Conservation (phyloP, 2,329 filamentous ascomycete species). For the Fusarium sp. region DNA sequence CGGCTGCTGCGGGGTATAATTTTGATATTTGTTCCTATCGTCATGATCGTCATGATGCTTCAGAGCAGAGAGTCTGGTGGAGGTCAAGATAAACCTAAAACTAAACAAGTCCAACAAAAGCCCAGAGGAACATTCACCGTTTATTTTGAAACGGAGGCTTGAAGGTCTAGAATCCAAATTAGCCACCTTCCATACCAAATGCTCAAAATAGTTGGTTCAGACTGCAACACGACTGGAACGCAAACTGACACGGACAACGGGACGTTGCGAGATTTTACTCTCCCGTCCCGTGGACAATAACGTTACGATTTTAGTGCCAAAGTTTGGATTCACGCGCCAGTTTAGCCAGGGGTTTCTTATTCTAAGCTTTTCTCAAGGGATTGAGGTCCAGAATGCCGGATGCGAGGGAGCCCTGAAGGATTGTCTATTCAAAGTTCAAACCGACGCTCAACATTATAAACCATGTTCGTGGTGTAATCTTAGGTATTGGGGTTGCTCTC, state of each 20-base stretch:
- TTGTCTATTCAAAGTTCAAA: not conserved
- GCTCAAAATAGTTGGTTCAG: conserved; percentile 6
- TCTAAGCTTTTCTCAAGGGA: conserved; percentile 7
- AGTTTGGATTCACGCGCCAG: conserved; percentile 24
- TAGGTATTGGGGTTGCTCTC: not conserved
- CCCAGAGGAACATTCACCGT: not conserved
- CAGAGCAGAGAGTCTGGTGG: not conserved
- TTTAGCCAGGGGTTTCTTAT: conserved; percentile 25
- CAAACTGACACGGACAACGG: conserved; percentile 33
- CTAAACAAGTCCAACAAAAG: conserved; percentile 4
- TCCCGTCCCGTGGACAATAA: conserved; percentile 28
- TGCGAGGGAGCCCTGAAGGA: not conserved
- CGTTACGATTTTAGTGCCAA: conserved; percentile 32
- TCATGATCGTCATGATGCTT: conserved; percentile 12
- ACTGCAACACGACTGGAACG: conserved; percentile 38
- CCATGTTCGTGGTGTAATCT: not conserved
- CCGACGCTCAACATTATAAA: not conserved
- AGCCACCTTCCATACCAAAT: conserved; percentile 13
- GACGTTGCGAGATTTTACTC: conserved; percentile 41
- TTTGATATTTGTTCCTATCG: conserved; percentile 13
- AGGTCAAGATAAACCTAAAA: not conserved
- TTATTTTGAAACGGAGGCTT: conserved; percentile 23
- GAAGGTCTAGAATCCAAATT: conserved; percentile 15
- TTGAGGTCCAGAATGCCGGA: not conserved
- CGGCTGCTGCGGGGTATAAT: conserved; percentile 31